These are phyloP conservation scores for Globisporangium spinosum DNA, from an alignment of 352 stramenopile genomes.

Conservation along the genomic window DNA sequence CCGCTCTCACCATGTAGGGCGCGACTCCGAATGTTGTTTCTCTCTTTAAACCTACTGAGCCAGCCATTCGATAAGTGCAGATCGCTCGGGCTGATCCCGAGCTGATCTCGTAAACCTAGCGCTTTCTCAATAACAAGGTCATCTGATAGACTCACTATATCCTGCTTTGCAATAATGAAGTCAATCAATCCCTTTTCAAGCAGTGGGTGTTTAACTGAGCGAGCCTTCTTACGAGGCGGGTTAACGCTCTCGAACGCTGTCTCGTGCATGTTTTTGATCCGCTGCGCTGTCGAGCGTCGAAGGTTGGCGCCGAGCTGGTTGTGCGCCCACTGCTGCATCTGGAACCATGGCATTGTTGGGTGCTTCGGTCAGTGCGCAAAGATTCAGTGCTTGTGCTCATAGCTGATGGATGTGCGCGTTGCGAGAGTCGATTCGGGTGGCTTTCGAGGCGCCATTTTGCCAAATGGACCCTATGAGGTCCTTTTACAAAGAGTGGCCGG, in stretches of 20 bases:
- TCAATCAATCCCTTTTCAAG: conserved; percentile 1
- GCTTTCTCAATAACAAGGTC: conserved; percentile 1
- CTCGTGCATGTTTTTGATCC: conserved; percentile 1
- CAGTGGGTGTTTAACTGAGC: not conserved
- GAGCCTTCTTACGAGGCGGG: not conserved
- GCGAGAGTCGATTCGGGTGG: not conserved
- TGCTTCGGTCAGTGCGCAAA: conserved; percentile 2
- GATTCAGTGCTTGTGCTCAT: conserved; percentile 5
- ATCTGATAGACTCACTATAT: not conserved
- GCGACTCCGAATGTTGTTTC: not conserved
- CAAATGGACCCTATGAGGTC: not conserved
- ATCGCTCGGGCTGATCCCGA: not conserved
- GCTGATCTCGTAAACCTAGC: not conserved
- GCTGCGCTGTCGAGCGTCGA: conserved; percentile 1
- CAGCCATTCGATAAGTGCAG: not conserved
- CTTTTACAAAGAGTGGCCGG: not conserved
- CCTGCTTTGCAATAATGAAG: conserved; percentile 2
- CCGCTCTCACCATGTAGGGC: not conserved
- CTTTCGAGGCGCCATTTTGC: conserved; percentile 3
- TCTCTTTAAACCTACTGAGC: not conserved
- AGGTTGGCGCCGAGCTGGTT: not conserved
- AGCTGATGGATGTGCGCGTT: not conserved
- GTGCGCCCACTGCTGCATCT: conserved; percentile 2
- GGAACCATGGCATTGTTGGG: not conserved
- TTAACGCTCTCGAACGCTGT: conserved; percentile 1